Conservation (phyloP, 768 basidiomycete species). For the Crucibulum laeve region DNA sequence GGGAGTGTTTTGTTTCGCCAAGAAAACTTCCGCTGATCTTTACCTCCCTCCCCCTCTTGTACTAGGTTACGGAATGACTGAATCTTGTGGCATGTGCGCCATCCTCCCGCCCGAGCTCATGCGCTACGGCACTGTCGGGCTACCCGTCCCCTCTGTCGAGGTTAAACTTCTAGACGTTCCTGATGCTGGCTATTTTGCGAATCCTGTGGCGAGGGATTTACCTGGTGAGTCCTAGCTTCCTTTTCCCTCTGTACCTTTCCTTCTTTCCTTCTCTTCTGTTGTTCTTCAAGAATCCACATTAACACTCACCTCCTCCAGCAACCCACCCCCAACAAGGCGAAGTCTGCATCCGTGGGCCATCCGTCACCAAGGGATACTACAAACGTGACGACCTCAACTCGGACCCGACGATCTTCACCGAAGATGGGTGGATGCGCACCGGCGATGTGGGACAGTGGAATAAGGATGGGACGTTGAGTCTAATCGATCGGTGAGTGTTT, state of each 20-base stretch:
- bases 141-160: constrained; percentile 78
- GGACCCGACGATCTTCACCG: constrained; percentile 70
- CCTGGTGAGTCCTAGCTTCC: too few relatives aligned
- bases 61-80: constrained; percentile 82
- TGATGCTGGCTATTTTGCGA: constrained; percentile 74
- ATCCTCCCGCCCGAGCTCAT: constrained; percentile 67
- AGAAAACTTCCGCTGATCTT: too few relatives aligned
- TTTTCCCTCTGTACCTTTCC: too few relatives aligned
- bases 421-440: constrained; percentile 85
- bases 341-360: constrained; percentile 73
- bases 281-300: too few relatives aligned
- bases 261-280: too few relatives aligned
- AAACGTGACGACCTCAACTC: constrained; percentile 86
- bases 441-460: constrained; percentile 93
- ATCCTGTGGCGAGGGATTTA: too few relatives aligned
- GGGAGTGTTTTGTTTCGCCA: too few relatives aligned
- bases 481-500: constrained; percentile 70
- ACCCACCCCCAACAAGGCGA: constrained; percentile 73
- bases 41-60: too few relatives aligned
- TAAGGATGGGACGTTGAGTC: constrained; percentile 72
- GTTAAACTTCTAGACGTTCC: constrained; percentile 74
- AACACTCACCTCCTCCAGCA: too few relatives aligned
- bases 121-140: too few relatives aligned
- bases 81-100: constrained; percentile 76
- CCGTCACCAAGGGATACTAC: constrained; percentile 79